Base-by-base conservation (phyloP, 129 eudicot genomes). In the Deinandra increscens region DNA sequence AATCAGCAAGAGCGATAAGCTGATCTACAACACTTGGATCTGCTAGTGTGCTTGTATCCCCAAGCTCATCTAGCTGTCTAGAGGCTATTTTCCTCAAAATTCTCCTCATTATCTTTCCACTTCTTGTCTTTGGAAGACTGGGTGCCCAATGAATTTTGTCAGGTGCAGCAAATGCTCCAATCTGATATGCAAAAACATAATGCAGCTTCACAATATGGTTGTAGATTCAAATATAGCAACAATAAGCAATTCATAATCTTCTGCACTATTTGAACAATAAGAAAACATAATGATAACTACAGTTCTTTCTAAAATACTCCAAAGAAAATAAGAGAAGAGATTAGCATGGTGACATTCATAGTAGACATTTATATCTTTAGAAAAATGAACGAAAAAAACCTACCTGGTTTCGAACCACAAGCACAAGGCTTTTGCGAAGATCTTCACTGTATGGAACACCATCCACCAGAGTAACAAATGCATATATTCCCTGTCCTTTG, bases 81-180 rank as follows among this genome's bases (percentile, higher is more conserved):
- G 97, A 85, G 11, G 99, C 99, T 54, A 93, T 93, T 85, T 89
- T 93, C 81, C 97, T 83, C 80, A 93, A 54, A 61, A 93, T 89
- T 67, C 98, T 81, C 77, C 98, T 89, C 98, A 93, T 89, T 81
- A 93, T 93, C 84, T 93, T 93, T 65, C 95, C 99, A 68, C 99
- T 93, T 75, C 97, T 93, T 4, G 99, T 93, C 88, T 93, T 93
- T 44, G 97, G 95, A 43, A 89, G 95, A 43, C 90, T 88, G 11
- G 98, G 98, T 58, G 98, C 98, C 96, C 98, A 93, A 64, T 89
- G 99, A 29, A 93, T 87, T 80, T 61, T 87, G 81, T 93, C 99
- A 4, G 99, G 99, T 2, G 95, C 95, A 78, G 99, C 99, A 83
- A 93, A 93, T 68, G 97, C 99, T 80, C 99, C 99, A 74, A 93